Evolutionary conservation across 2,329 filamentous ascomycete species (phyloP), one percentile per base, ranked within the genome.

Genomic region (Pestalotiopsis sp.): DNA sequence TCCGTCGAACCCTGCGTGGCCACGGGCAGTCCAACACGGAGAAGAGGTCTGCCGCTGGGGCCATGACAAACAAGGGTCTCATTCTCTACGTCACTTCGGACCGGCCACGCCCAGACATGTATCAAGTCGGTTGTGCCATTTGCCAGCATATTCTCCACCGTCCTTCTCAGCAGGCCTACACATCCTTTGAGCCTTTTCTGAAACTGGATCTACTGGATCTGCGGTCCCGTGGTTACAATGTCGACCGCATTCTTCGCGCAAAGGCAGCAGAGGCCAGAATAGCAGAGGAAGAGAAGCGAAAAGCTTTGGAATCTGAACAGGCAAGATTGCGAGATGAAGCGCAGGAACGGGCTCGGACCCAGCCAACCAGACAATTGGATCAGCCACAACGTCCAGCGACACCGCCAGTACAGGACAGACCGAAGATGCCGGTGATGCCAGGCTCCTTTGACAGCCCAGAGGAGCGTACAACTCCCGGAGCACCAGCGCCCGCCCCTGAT

Each of bases 181-280:
- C 98, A 67, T 95, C 96, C 66, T 90, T 99, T 67, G 96, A 98
- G 80, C 95, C 94, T 66, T 92, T 99, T 71, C 83, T 99, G 49
- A 95, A 93, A 68, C 90, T 96, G 9, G 93, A 95, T 73, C 85
- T 99, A 27, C 88, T 92, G 61, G 91, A 95, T 65, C 83, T 99
- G 55, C 91, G 93, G 74, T 90, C 91, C 69, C 93, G 96, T 71
- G 96, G 96, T 1, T 98, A 98, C 84, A 98, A 99, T 73, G 96
- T 99, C 52, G 94, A 98, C 76, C 92, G 96, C 64, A 98, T 99
- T 71, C 85, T 99, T 25, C 90, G 93, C 49, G 92, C 92, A 66
- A 97, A 97, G 81, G 94, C 92, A 23, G 93, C 93, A 2, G 94
- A 98, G 79, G 93, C 93, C 5, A 89, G 93, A 65, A 90, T 98